Evolutionary conservation across 345 rosid species (phyloP).

Genomic region (Diplotaxis tenuifolia): DNA sequence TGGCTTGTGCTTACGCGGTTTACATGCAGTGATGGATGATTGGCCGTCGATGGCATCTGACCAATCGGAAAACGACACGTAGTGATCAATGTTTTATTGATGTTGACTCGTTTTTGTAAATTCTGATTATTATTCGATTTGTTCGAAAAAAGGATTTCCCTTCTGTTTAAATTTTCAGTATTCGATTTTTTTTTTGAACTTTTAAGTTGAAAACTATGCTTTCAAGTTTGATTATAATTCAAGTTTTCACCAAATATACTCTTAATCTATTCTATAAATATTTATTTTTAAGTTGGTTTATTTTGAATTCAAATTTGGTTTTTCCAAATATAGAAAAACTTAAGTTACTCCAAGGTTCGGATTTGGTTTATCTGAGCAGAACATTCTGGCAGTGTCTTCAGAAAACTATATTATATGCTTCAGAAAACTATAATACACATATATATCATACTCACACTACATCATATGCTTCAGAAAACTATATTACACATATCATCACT

Average conservation of each 20-base stretch:
- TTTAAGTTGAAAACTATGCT: background rate
- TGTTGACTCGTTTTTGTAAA: background rate
- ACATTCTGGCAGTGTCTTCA: too few species aligned
- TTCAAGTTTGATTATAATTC: background rate
- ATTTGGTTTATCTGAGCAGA: background rate
- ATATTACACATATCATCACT: conserved; percentile 30
- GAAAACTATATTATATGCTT: too few species aligned
- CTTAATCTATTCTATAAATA: background rate
- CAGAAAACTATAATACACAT: background rate
- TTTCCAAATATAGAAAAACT: background rate
- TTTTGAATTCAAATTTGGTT: background rate
- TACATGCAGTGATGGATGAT: conserved; percentile 16
- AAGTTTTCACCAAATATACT: background rate
- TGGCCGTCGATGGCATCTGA: conserved; percentile 20
- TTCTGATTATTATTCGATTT: background rate
- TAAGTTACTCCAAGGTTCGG: background rate
- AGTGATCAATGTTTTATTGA: background rate
- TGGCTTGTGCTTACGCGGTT: conserved; percentile 27
- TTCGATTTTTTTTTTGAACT: background rate
- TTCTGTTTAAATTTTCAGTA: background rate
- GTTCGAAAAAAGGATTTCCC: too few species aligned
- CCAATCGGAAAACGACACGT: background rate
- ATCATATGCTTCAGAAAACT: conserved; percentile 37
- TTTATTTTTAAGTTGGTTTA: background rate
- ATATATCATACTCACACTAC: background rate